Percentiles rank a stretch among this genome's conserved stretches.
Evolutionary conservation across 2,329 filamentous ascomycete species (phyloP).

Genomic region (Curvularia eragrostidis): DNA sequence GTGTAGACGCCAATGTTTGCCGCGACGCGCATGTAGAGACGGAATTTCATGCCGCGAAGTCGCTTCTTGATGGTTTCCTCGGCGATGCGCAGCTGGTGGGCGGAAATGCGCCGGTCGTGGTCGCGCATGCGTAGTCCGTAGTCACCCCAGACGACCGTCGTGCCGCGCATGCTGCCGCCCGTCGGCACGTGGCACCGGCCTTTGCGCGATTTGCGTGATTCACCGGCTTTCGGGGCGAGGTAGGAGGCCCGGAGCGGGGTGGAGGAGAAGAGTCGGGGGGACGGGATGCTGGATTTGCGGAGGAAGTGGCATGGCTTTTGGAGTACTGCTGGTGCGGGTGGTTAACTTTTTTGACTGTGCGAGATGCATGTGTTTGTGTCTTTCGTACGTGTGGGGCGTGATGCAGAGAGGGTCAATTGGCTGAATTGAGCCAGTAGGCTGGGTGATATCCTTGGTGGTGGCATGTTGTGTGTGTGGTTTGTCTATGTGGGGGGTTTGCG

Average conservation of each 20-base stretch:
- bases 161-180: constrained; percentile 88
- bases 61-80: constrained; percentile 92
- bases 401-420: constrained; percentile 33
- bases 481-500: background rate
- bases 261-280: constrained; percentile 72
- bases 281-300: constrained; percentile 37
- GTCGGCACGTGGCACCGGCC: constrained; percentile 87
- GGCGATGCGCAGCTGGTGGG: constrained; percentile 84
- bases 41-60: constrained; percentile 88
- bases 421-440: constrained; percentile 46
- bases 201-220: constrained; percentile 86
- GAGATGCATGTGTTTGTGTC: no score
- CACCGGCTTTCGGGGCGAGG: constrained; percentile 81
- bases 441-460: constrained; percentile 48
- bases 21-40: constrained; percentile 86
- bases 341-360: background rate
- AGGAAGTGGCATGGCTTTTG: constrained; percentile 35
- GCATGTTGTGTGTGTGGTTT: constrained; percentile 41
- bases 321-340: constrained; percentile 18
- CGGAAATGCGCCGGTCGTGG: constrained; percentile 88
- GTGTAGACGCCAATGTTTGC: constrained; percentile 96
- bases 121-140: constrained; percentile 94
- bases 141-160: constrained; percentile 94
- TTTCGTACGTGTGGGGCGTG: constrained; percentile 34
- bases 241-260: constrained; percentile 70